Percentiles rank a stretch among this genome's conserved stretches.
phyloP scores from a whole-genome alignment of 139 green algal genomes.

The Limnomonas spitsbergensis region DNA sequence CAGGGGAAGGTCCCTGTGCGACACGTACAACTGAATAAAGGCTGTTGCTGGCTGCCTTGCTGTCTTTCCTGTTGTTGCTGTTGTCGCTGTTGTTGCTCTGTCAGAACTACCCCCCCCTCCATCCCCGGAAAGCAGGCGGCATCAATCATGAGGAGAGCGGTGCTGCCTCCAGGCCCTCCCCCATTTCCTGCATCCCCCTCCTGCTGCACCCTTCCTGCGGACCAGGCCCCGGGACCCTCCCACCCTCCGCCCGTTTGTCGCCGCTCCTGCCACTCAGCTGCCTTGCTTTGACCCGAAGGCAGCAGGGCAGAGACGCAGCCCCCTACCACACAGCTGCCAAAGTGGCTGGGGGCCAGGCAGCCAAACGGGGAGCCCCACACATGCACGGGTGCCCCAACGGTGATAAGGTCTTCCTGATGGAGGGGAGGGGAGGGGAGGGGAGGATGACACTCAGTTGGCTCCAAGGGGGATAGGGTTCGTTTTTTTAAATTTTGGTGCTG shows the following conservation, averaged over 20 bases:
- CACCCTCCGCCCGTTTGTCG: background rate
- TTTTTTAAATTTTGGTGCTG: no score
- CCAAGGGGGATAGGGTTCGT: no score
- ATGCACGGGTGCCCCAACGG: background rate
- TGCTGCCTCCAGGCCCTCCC: background rate
- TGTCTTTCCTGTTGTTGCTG: background rate
- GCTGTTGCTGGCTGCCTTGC: background rate
- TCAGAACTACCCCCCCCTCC: constrained; percentile 53
- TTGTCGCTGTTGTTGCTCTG: background rate
- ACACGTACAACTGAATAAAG: background rate
- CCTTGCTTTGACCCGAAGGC: background rate
- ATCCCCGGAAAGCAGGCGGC: constrained; percentile 60
- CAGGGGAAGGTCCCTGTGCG: background rate
- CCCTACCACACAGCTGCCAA: constrained; percentile 36
- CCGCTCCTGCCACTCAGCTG: background rate
- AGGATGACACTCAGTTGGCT: no score
- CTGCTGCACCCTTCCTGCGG: no score
- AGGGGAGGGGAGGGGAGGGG: no score
- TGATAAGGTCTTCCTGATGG: no score
- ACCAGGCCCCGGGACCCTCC: background rate
- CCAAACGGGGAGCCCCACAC: constrained; percentile 63
- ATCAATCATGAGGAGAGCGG: constrained; percentile 49
- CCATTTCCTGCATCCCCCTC: background rate
- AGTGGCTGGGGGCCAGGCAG: constrained; percentile 55
- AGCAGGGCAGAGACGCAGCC: constrained; percentile 38